Conservation (phyloP, 2,329 filamentous ascomycete genomes). For the Dactylellina parvicollis region DNA sequence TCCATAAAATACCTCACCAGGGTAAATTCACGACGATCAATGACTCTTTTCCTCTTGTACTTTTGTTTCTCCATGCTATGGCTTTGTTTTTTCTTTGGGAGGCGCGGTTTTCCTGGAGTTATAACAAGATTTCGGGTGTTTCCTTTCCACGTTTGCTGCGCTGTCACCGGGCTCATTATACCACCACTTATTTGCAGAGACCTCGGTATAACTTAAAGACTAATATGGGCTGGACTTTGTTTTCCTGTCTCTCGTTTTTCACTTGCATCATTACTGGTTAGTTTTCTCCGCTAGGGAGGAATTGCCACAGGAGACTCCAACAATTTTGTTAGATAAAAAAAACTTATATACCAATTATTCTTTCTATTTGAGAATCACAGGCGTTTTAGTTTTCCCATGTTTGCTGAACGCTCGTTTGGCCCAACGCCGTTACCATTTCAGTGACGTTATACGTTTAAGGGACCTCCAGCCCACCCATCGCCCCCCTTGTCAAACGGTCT, state of each 20-base stretch:
- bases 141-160: conserved; percentile 31
- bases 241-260: background rate
- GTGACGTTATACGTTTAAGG: conserved; percentile 38
- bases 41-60: conserved; percentile 38
- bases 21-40: conserved; percentile 54
- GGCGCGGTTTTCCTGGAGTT: conserved; percentile 53
- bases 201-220: conserved; percentile 35
- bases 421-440: conserved; percentile 1
- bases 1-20: conserved; percentile 52
- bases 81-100: conserved; percentile 34
- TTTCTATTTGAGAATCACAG: conserved; percentile 7
- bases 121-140: conserved; percentile 53
- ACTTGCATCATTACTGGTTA: conserved; percentile 37
- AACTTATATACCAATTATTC: conserved; percentile 33
- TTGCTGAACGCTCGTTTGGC: background rate
- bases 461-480: background rate
- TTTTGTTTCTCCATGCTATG: conserved; percentile 15
- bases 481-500: conserved; percentile 18
- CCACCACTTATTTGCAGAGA: conserved; percentile 26
- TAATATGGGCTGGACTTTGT: conserved; percentile 35
- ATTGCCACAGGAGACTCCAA: background rate
- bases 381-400: conserved; percentile 1
- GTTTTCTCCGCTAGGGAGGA: conserved; percentile 4
- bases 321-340: conserved; percentile 34
- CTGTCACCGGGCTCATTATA: conserved; percentile 43